Conservation (phyloP, 257 asterid genomes). For the Solanum peruvianum region DNA sequence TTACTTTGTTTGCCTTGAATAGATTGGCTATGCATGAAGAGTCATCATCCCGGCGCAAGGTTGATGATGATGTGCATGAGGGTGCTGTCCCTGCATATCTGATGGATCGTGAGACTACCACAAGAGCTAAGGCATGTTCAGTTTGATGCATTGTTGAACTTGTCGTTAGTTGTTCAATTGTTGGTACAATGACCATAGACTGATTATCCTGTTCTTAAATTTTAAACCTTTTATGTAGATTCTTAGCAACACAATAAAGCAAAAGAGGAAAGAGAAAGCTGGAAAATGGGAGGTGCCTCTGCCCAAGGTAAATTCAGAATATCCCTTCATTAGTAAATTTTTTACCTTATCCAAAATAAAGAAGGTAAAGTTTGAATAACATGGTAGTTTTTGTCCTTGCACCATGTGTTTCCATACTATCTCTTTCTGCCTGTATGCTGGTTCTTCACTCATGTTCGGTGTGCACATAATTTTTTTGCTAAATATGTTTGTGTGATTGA, state of each 20-base stretch:
- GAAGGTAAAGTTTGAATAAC: background rate
- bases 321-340: background rate
- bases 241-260: slow-evolving; percentile 91
- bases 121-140: slow-evolving; percentile 69
- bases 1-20: background rate
- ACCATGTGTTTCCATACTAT: background rate
- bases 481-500: background rate
- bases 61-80: slow-evolving; percentile 75
- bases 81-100: slow-evolving; percentile 97
- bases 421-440: background rate
- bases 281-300: slow-evolving; percentile 99
- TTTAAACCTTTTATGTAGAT: slow-evolving; percentile 28
- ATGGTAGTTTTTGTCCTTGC: background rate
- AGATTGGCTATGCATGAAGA: slow-evolving; percentile 91
- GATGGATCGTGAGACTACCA: slow-evolving; percentile 89
- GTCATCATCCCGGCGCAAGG: slow-evolving; percentile 70
- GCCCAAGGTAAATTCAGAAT: slow-evolving; percentile 56
- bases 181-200: background rate
- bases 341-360: background rate
- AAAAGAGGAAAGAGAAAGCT: slow-evolving; percentile 93
- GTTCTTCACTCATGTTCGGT: background rate
- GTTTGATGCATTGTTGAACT: background rate
- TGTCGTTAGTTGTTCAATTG: background rate
- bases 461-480: background rate
- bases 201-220: background rate